Percentiles rank a stretch among this genome's conserved stretches.
phyloP scores from a whole-genome alignment of 116 monocot genomes.

The Trichopus zeylanicus region DNA sequence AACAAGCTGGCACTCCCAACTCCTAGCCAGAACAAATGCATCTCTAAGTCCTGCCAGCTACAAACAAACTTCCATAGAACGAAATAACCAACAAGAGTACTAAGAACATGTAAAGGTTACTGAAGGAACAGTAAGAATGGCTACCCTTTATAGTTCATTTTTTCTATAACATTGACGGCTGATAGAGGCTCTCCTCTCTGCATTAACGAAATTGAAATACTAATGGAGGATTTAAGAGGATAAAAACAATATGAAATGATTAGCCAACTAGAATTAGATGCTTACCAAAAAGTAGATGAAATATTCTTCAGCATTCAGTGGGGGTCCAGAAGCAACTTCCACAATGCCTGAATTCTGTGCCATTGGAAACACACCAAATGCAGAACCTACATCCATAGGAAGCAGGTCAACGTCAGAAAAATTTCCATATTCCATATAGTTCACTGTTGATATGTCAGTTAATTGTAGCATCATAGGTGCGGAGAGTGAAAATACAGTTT shows the following conservation, averaged over 20 bases:
- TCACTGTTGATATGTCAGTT: neutral
- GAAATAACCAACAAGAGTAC: neutral
- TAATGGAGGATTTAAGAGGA: neutral
- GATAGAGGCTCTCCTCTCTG: constrained; percentile 10
- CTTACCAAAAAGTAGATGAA: constrained; percentile 8
- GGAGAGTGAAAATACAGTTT: neutral
- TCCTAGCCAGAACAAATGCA: constrained; percentile 10
- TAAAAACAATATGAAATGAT: neutral
- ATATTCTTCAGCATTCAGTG: constrained; percentile 3
- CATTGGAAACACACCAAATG: neutral
- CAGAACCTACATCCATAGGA: neutral
- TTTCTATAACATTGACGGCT: constrained; percentile 6
- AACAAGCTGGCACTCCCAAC: neutral
- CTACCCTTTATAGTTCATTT: constrained; percentile 7
- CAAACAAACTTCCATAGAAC: neutral
- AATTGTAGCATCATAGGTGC: neutral
- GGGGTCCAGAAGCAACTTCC: neutral
- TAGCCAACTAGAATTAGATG: neutral
- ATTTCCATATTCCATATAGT: neutral
- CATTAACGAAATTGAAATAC: neutral
- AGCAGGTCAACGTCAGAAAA: neutral
- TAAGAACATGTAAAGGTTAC: neutral
- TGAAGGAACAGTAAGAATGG: neutral
- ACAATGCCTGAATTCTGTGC: neutral
- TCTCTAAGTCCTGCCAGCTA: constrained; percentile 10